Base-by-base conservation (phyloP, 176 grass and related monocot genomes). In the Puya raimondii region DNA sequence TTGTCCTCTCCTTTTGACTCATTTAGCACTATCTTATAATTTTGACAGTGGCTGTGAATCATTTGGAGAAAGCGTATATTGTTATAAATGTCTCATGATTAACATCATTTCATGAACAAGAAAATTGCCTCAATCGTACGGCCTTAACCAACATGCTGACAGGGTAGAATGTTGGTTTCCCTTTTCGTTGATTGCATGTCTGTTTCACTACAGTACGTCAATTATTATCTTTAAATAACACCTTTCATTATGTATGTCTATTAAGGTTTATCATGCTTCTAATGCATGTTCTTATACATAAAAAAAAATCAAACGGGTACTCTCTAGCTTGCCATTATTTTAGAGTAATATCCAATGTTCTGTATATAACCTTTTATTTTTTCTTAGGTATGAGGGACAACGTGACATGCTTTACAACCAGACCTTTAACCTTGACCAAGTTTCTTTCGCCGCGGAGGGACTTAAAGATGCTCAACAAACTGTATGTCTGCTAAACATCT, bases 321-420 rank as follows among this genome's bases (percentile, higher is more conserved):
- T 61, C 9, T 22, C 16, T 18, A 20, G 7, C 16, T 61, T 61
- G 0, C 21, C 17, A 4, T 13, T 18, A 61, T 61, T 20, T 61
- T 20, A 20, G 21, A 61, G 14, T 61, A 18, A 61, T 3, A 14
- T 23, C 17, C 15, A 47, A 49, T 47, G 26, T 49, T 23, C 13
- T 26, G 4, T 64, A 64, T 15, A 9, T 13, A 53, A 70, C 14
- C 49, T 59, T 22, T 11, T n/a, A 14, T 63, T 71, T 70, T 42
- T 29, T 15, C 72, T 1, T 66, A 99, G 94, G 94, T 97, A 97
- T 11, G 93, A 92, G 65, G 93, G 91, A 25, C 89, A 97, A 50
- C 93, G 88, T 71, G 91, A 97, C 74, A 92, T 92, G 89, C 59
- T 97, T 23, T 90, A 92, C 81, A 92, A 92, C 64, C 93, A 97